Percentiles rank a stretch among this genome's conserved stretches.
These are phyloP conservation scores for Colletotrichum magnum DNA, from an alignment of 2,329 filamentous ascomycete genomes.

Conservation along the genomic window DNA sequence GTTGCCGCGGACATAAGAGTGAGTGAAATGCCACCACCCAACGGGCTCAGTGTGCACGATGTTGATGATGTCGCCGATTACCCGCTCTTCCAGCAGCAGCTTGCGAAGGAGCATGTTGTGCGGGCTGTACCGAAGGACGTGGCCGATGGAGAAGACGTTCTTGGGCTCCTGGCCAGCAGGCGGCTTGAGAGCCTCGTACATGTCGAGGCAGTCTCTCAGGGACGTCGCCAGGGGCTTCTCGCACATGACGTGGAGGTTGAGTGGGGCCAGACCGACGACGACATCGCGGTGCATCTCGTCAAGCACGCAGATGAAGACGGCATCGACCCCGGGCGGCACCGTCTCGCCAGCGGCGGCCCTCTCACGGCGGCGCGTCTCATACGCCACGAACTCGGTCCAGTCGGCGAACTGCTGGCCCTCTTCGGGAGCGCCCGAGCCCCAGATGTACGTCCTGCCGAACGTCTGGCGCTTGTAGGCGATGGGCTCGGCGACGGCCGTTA, in stretches of 20 bases:
- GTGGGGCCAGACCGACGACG: constrained; percentile 78
- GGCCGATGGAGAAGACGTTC: constrained; percentile 88
- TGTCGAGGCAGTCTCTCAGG: constrained; percentile 82
- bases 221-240: constrained; percentile 94
- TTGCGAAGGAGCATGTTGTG: constrained; percentile 90
- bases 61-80: constrained; percentile 87
- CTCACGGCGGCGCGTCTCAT: constrained; percentile 75
- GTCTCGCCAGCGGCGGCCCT: constrained; percentile 64
- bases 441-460: constrained; percentile 82
- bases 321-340: constrained; percentile 71
- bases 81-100: constrained; percentile 79
- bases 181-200: constrained; percentile 72
- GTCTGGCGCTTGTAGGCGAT: constrained; percentile 80
- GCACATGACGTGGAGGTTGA: constrained; percentile 87
- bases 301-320: constrained; percentile 76
- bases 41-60: constrained; percentile 95
- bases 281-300: constrained; percentile 92
- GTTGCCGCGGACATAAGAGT: constrained; percentile 93
- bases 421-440: constrained; percentile 65
- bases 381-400: constrained; percentile 84
- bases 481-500: constrained; percentile 87
- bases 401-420: constrained; percentile 78
- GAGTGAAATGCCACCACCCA: constrained; percentile 95
- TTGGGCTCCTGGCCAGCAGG: constrained; percentile 32
- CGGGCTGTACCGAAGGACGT: constrained; percentile 93